Percentiles rank a stretch among this genome's conserved stretches.
Evolutionary conservation across 2,329 filamentous ascomycete genomes (phyloP).

Genomic region (Huntiella decipiens): DNA sequence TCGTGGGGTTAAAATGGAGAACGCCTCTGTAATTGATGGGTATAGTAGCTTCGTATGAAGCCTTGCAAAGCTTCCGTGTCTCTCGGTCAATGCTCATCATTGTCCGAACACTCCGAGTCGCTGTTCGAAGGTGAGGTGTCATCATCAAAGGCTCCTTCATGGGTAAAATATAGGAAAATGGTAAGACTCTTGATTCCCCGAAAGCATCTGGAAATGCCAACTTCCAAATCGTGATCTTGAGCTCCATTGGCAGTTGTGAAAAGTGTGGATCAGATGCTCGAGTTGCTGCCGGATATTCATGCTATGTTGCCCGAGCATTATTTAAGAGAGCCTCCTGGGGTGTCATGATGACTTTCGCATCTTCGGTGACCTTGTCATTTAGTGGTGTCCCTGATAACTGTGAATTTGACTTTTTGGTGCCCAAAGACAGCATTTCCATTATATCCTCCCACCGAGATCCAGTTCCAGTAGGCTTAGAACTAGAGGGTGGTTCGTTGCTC

Average conservation of each 20-base stretch:
- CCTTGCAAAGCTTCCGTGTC: constrained; percentile 3
- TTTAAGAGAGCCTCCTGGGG: not conserved
- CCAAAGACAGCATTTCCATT: not conserved
- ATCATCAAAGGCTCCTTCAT: not conserved
- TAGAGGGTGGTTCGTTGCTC: too few relatives aligned
- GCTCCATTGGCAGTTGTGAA: constrained; percentile 1
- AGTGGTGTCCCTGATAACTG: not conserved
- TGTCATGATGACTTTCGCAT: not conserved
- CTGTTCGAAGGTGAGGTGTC: not conserved
- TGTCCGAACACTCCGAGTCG: not conserved
- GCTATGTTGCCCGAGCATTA: constrained; percentile 1
- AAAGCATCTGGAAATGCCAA: constrained; percentile 4
- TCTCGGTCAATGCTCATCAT: constrained; percentile 8
- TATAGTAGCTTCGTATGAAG: constrained; percentile 1
- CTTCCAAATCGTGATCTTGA: constrained; percentile 7
- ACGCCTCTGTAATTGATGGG: not conserved
- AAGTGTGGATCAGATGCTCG: not conserved
- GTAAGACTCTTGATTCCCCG: constrained; percentile 1
- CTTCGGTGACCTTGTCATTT: not conserved
- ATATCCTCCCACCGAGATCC: too few relatives aligned
- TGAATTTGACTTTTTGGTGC: not conserved
- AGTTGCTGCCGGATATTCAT: not conserved
- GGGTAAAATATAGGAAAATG: not conserved
- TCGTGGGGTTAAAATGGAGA: constrained; percentile 2
- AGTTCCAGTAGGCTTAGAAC: too few relatives aligned